These are phyloP conservation scores for Pistacia integerrima DNA, from an alignment of 345 rosid species.

Conservation along the genomic window DNA sequence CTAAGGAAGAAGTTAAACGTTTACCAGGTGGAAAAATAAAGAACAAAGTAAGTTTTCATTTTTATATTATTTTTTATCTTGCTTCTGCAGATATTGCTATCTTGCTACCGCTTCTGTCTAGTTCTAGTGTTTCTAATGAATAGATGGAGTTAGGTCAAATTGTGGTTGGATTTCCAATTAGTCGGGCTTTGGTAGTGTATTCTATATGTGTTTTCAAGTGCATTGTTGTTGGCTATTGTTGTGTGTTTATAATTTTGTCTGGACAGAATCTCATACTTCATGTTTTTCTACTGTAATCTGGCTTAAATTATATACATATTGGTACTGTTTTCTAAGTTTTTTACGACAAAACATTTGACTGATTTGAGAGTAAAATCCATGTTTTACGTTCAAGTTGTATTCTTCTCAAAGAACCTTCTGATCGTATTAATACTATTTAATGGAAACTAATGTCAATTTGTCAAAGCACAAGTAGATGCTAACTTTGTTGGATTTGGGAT, in stretches of 20 bases:
- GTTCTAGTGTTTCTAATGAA: not conserved
- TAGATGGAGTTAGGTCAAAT: too few relatives aligned
- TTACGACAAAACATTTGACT: not conserved
- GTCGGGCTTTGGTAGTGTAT: not conserved
- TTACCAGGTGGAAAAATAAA: conserved; percentile 93
- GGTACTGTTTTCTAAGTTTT: not conserved
- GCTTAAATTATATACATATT: not conserved
- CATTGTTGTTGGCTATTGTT: not conserved
- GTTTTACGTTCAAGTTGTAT: not conserved
- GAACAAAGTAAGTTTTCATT: conserved; percentile 68
- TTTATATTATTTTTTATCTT: not conserved
- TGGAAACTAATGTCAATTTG: not conserved
- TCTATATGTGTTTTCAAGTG: not conserved
- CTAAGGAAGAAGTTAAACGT: conserved; percentile 80
- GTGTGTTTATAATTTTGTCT: not conserved
- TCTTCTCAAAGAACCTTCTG: not conserved
- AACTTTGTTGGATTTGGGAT: not conserved
- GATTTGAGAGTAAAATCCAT: not conserved
- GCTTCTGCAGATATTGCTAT: not conserved
- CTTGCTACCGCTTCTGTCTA: not conserved
- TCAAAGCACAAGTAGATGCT: not conserved
- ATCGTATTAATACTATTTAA: not conserved
- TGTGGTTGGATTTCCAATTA: not conserved
- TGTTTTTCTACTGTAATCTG: not conserved
- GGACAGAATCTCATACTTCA: not conserved